These are phyloP conservation scores for Anthracocystis panici-leucophaei DNA, from an alignment of 1,284 basidiomycete genomes.

Conservation along the genomic window DNA sequence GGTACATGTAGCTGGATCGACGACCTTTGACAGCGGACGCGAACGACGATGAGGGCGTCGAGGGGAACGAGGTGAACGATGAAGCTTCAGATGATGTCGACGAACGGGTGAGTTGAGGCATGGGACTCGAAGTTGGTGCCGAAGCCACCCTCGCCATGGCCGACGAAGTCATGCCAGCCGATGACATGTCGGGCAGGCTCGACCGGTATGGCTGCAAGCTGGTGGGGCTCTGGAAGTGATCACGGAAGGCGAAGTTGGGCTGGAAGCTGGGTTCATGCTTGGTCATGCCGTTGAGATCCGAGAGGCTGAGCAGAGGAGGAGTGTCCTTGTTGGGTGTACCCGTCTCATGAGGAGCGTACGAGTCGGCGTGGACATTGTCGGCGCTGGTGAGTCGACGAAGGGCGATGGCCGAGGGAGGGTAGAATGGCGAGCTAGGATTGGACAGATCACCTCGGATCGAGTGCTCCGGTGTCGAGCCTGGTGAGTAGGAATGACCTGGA, in stretches of 20 bases:
- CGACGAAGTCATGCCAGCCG: conserved; percentile 27
- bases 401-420: conserved; percentile 27
- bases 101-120: conserved; percentile 36
- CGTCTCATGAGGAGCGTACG: conserved; percentile 32
- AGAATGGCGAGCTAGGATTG: conserved; percentile 43
- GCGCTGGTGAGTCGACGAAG: conserved; percentile 37
- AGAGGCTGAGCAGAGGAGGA: conserved; percentile 38
- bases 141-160: conserved; percentile 52
- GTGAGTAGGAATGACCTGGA: conserved; percentile 49
- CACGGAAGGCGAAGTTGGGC: conserved; percentile 43
- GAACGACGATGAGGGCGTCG: conserved; percentile 41
- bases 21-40: conserved; percentile 18
- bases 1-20: conserved; percentile 32
- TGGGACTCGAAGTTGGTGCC: conserved; percentile 34
- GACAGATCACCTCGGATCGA: conserved; percentile 37
- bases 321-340: conserved; percentile 22
- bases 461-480: conserved; percentile 49
- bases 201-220: conserved; percentile 24
- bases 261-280: conserved; percentile 48
- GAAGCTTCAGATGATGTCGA: conserved; percentile 46
- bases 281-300: conserved; percentile 20
- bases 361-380: conserved; percentile 26
- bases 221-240: conserved; percentile 40
- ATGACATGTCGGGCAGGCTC: conserved; percentile 33
- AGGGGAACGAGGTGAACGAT: conserved; percentile 46